A percentile compares a stretch with the other conserved stretches of the same genome.
phyloP scores from a whole-genome alignment of 306 rosid genomes.

The Prosopis cineraria region DNA sequence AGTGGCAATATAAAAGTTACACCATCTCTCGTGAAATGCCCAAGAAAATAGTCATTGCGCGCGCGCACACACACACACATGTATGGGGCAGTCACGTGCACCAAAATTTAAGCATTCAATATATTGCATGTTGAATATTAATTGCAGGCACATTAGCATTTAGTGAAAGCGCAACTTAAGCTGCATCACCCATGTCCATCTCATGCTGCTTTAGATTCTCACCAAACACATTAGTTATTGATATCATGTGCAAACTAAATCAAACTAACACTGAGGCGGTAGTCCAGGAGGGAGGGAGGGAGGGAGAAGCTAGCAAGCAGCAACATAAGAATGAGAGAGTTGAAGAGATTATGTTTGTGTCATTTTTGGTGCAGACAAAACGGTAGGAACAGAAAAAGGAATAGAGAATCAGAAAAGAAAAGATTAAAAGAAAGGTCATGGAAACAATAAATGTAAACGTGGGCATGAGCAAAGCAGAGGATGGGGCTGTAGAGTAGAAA shows the following conservation, averaged over 20 bases:
- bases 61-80: background rate
- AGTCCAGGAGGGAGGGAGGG: background rate
- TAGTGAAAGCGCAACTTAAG: conserved; percentile 59
- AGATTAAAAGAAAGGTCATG: background rate
- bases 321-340: conserved; percentile 17
- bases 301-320: background rate
- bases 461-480: conserved; percentile 33
- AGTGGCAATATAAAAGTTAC: background rate
- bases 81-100: background rate
- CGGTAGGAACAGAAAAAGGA: conserved; percentile 55
- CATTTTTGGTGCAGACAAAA: conserved; percentile 59
- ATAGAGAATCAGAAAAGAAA: conserved; percentile 48
- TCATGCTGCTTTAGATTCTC: conserved; percentile 42
- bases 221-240: conserved; percentile 40
- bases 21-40: background rate
- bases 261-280: background rate
- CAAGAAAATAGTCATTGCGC: too few species aligned
- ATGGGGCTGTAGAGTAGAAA: conserved; percentile 25
- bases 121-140: conserved; percentile 53
- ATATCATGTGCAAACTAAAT: conserved; percentile 26
- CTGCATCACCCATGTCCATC: conserved; percentile 51
- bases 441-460: conserved; percentile 35
- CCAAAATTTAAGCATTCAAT: conserved; percentile 51
- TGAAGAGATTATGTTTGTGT: conserved; percentile 18
- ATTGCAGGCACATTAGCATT: conserved; percentile 62